Percentiles rank a stretch among this genome's conserved stretches.
These are phyloP conservation scores for Chlamydomonas sp. DNA, from an alignment of 139 green algal species.

Conservation along the genomic window DNA sequence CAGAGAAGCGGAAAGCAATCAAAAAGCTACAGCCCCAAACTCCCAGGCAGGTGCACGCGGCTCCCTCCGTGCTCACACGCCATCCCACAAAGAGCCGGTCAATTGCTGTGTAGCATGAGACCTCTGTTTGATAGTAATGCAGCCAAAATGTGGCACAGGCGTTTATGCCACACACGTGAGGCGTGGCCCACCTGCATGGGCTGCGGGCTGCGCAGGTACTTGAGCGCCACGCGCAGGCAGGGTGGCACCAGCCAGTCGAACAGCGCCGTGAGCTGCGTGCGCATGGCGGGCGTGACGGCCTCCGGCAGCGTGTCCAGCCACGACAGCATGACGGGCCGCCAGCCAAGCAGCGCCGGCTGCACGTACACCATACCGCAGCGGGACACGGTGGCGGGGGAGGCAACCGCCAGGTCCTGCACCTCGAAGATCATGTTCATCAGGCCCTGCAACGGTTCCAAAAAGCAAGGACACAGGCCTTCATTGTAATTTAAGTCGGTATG, in stretches of 20 bases:
- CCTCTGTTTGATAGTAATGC: too few species aligned
- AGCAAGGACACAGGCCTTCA: too few species aligned
- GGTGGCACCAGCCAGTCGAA: slow-evolving; percentile 84
- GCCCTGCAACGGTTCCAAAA: not conserved
- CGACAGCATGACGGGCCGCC: slow-evolving; percentile 69
- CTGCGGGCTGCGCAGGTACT: slow-evolving; percentile 53
- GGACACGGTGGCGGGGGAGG: slow-evolving; percentile 82
- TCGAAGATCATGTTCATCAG: slow-evolving; percentile 92
- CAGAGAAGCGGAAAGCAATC: not conserved
- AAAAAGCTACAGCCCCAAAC: not conserved
- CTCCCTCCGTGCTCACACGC: too few species aligned
- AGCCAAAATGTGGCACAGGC: too few species aligned
- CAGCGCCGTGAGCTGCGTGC: slow-evolving; percentile 57
- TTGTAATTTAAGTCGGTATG: too few species aligned
- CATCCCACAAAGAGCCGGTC: too few species aligned
- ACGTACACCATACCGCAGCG: slow-evolving; percentile 91
- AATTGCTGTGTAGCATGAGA: too few species aligned
- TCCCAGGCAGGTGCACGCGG: too few species aligned
- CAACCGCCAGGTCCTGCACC: slow-evolving; percentile 80
- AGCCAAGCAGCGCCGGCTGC: slow-evolving; percentile 79
- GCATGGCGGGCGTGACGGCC: slow-evolving; percentile 53
- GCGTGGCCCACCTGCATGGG: slow-evolving; percentile 44
- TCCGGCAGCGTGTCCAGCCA: slow-evolving; percentile 73
- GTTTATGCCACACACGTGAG: not conserved
- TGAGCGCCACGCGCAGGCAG: slow-evolving; percentile 65